A percentile compares a stretch with the other conserved stretches of the same genome.
phyloP scores from a whole-genome alignment of 768 basidiomycete species.

The Kwoniella pini region DNA sequence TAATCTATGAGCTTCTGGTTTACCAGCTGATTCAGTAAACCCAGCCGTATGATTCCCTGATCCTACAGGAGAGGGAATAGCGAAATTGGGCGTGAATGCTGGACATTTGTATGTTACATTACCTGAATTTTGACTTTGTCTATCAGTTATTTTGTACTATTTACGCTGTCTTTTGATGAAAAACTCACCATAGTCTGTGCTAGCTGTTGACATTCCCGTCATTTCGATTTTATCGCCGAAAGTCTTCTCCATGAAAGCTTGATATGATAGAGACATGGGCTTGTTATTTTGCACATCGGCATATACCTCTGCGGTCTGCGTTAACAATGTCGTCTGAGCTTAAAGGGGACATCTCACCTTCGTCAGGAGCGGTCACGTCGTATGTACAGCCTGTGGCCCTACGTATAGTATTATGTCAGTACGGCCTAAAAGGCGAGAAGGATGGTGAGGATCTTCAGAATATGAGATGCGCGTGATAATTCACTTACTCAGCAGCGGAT shows the following conservation, averaged over 20 bases:
- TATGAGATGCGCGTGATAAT: too few species aligned
- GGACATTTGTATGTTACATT: conserved; percentile 21
- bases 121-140: too few species aligned
- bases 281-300: conserved; percentile 38
- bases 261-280: conserved; percentile 19
- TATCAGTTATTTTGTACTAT: too few species aligned
- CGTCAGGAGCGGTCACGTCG: conserved; percentile 55
- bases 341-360: conserved; percentile 19
- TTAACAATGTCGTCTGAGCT: background rate
- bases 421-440: too few species aligned
- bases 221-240: conserved; percentile 24
- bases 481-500: conserved; percentile 55
- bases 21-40: conserved; percentile 35
- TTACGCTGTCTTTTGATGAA: too few species aligned
- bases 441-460: too few species aligned
- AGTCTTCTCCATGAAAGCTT: conserved; percentile 26
- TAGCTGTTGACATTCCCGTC: conserved; percentile 24
- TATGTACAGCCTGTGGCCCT: conserved; percentile 66
- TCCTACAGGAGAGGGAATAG: conserved; percentile 25
- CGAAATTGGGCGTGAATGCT: conserved; percentile 8
- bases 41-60: conserved; percentile 41
- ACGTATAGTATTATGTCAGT: conserved; percentile 6
- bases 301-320: conserved; percentile 11
- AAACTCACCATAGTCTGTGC: conserved; percentile 29
- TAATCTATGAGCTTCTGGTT: conserved; percentile 41